A percentile compares a stretch with the other conserved stretches of the same genome.
Conservation (phyloP, 352 stramenopile genomes). For the Pythium sp. region DNA sequence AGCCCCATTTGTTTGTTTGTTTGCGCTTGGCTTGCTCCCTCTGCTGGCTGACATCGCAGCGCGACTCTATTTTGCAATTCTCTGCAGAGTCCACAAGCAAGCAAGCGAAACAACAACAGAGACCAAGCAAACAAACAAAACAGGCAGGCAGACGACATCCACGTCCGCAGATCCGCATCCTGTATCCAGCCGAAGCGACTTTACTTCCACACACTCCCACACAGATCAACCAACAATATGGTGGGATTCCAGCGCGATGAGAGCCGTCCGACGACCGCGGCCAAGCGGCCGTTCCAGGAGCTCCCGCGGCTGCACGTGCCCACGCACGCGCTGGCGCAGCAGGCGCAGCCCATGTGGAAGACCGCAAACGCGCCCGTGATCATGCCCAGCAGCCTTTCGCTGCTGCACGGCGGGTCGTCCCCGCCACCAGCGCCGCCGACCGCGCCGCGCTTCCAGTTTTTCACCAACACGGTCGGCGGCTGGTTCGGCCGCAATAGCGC, state of each 20-base stretch:
- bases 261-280: not conserved
- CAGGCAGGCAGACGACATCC: not conserved
- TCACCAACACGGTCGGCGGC: constrained; percentile 16
- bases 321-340: constrained; percentile 49
- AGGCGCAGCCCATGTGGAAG: constrained; percentile 57
- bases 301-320: constrained; percentile 66
- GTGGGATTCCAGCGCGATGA: not conserved
- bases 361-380: constrained; percentile 20
- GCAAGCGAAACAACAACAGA: not conserved
- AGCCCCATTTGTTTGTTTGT: not conserved
- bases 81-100: constrained; percentile 37
- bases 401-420: constrained; percentile 12
- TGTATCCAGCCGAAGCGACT: not conserved
- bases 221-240: constrained; percentile 1
- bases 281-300: constrained; percentile 45
- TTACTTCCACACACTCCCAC: not conserved
- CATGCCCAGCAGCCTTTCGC: constrained; percentile 25
- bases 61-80: constrained; percentile 42
- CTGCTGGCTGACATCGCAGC: not conserved
- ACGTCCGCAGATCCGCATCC: constrained; percentile 6
- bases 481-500: constrained; percentile 20
- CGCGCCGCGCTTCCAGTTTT: constrained; percentile 19
- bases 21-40: not conserved
- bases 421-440: constrained; percentile 23
- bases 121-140: not conserved